Evolutionary conservation across 495 filamentous ascomycete genomes (phyloP), one percentile per base, ranked within the genome.

Genomic region (Lasiosphaeriaceae sp.): DNA sequence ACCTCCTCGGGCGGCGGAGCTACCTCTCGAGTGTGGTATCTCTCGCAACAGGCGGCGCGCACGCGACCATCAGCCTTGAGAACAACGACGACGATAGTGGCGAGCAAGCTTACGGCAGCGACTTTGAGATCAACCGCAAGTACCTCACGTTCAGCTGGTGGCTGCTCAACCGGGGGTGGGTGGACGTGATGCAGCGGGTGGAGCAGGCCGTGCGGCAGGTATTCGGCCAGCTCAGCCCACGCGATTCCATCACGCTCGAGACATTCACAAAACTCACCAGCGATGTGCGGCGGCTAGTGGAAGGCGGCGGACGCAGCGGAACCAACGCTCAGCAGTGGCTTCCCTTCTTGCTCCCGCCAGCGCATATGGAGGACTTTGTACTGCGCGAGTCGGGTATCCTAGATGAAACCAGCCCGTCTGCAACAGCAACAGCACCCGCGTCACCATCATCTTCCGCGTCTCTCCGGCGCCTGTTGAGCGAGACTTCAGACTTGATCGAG

Each of bases 121-220:
- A 97, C 70, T 94, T 94, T 60, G 91, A 96, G 62, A 94, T 92
- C 37, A 97, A 98, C 71, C 79, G 90, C 56, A 86, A 87, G 60
- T 99, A 97, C 67, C 81, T 99, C 35, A 91, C 90, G 50, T 96
- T 97, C 71, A 93, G 89, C 66, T 99, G 95, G 95, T 97, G 94
- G 94, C 76, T 99, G 21, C 79, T 99, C 43, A 90, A 97, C 73
- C 84, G 86, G 37, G 94, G 94, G 54, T 96, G 90, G 86, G 86
- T 85, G 56, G 79, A 87, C 46, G 74, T 97, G 54, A 86, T 88
- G 83, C 76, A 83, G 54, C 86, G 85, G 54, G 90, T 99, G 39
- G 85, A 88, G 62, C 68, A 71, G 2, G 89, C 90, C 1, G 94
- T 97, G 20, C 86, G 85, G 60, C 87, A 96, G 52, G 86, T 90